phyloP scores from a whole-genome alignment of 140 eudicot genomes.

The Flaveria floridana region DNA sequence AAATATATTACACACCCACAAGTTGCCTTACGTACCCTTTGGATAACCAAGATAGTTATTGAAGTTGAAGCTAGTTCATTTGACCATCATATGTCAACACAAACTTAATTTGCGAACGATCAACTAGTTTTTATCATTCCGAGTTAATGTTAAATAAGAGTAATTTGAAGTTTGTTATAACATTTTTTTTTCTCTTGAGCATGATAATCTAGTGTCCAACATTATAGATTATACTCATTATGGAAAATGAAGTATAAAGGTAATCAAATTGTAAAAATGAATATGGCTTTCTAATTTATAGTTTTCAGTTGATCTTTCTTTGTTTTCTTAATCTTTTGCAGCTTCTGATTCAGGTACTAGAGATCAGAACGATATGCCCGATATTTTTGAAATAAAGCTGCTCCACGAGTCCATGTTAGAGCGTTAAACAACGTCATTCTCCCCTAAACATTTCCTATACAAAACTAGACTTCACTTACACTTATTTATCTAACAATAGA shows the following conservation, averaged over 20 bases:
- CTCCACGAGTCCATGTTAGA: not conserved
- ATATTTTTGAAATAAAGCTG: too few species aligned
- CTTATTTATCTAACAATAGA: not conserved
- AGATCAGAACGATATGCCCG: too few species aligned
- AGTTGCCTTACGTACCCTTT: not conserved
- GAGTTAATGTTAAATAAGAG: not conserved
- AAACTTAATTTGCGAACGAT: not conserved
- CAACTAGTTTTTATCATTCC: not conserved
- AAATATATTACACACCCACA: not conserved
- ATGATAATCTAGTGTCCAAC: constrained; percentile 6
- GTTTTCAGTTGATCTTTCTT: too few species aligned
- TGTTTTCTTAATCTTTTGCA: too few species aligned
- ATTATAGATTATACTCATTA: not conserved
- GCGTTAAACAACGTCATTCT: not conserved
- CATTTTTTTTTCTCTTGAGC: too few species aligned
- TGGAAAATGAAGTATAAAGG: not conserved
- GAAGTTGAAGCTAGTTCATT: constrained; percentile 10
- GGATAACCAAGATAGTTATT: constrained; percentile 7
- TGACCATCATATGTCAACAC: not conserved
- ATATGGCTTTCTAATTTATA: too few species aligned
- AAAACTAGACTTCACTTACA: not conserved
- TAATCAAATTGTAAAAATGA: too few species aligned
- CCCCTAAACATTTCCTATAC: not conserved
- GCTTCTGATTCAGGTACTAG: too few species aligned
- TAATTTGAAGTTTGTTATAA: not conserved